Evolutionary conservation across 164 flowering plant species (phyloP).

Genomic region (Paratinospora sagittata): DNA sequence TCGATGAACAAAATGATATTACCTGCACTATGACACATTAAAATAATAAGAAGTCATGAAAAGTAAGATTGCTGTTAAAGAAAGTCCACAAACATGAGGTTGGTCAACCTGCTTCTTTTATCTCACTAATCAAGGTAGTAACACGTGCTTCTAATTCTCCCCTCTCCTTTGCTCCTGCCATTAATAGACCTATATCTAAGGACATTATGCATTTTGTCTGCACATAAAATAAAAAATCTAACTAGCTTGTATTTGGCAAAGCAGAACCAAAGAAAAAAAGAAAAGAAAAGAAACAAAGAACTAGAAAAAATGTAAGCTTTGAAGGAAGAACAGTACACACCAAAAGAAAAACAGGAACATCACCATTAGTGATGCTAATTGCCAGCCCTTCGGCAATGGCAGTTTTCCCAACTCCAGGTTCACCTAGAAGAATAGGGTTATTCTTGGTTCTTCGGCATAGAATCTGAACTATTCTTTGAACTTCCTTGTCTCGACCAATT

Average conservation of each 20-base stretch:
- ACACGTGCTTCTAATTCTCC: constrained; percentile 84
- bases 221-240: constrained; percentile 12
- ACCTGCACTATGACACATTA: constrained; percentile 39
- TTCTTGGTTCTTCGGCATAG: constrained; percentile 79
- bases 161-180: constrained; percentile 90
- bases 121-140: constrained; percentile 53
- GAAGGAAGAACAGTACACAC: constrained; percentile 28
- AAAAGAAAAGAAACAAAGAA: background rate
- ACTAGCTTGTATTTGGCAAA: constrained; percentile 11
- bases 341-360: constrained; percentile 57
- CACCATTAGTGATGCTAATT: constrained; percentile 48
- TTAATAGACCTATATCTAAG: constrained; percentile 70
- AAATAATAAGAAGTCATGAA: constrained; percentile 7
- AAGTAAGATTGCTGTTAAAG: constrained; percentile 1
- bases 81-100: background rate
- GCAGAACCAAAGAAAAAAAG: background rate
- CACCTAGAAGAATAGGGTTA: constrained; percentile 88
- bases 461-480: constrained; percentile 64
- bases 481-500: constrained; percentile 63
- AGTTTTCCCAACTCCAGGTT: constrained; percentile 88
- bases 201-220: constrained; percentile 70
- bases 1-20: constrained; percentile 76
- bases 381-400: constrained; percentile 95
- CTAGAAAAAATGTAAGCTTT: background rate
- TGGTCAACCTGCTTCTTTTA: constrained; percentile 48